These are phyloP conservation scores for Curvularia lunata DNA, from an alignment of 2,329 filamentous ascomycete genomes.

Conservation along the genomic window DNA sequence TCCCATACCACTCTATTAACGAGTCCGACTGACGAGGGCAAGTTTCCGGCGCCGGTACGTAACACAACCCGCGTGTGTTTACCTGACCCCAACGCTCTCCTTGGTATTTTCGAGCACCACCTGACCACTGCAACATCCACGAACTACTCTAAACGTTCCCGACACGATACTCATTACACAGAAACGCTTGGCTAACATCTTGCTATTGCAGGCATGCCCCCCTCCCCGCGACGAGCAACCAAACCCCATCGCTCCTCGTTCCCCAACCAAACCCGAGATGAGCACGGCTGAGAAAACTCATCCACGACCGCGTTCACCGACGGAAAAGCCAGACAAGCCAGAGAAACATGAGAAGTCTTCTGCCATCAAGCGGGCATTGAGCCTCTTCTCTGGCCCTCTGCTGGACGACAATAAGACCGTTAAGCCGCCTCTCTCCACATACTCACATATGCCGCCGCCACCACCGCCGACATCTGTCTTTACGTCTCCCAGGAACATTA, in stretches of 20 bases:
- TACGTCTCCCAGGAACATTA: conserved; percentile 33
- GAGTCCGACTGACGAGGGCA: conserved; percentile 45
- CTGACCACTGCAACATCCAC: conserved; percentile 7
- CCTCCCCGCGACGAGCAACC: conserved; percentile 15
- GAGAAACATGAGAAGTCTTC: conserved; percentile 20
- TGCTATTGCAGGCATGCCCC: conserved; percentile 23
- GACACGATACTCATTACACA: conserved; percentile 9
- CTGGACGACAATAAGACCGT: conserved; percentile 2
- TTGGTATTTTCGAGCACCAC: conserved; percentile 10
- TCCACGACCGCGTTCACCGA: conserved; percentile 24
- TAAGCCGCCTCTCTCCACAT: conserved; percentile 23
- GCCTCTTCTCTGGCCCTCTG: conserved; percentile 11
- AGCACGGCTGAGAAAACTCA: conserved; percentile 23
- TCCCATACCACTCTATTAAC: conserved; percentile 45
- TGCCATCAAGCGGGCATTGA: conserved; percentile 27
- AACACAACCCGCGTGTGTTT: conserved; percentile 20
- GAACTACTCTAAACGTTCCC: conserved; percentile 8
- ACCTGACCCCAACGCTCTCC: conserved; percentile 14
- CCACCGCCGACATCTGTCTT: conserved; percentile 37
- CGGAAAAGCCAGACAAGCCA: conserved; percentile 14
- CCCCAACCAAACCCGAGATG: conserved; percentile 19
- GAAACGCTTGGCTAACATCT: conserved; percentile 13
- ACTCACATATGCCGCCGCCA: conserved; percentile 32
- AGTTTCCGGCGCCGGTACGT: conserved; percentile 46
- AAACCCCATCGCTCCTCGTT: conserved; percentile 16